phyloP scores from a whole-genome alignment of 2,329 filamentous ascomycete genomes.

The Fusarium goolgardi region DNA sequence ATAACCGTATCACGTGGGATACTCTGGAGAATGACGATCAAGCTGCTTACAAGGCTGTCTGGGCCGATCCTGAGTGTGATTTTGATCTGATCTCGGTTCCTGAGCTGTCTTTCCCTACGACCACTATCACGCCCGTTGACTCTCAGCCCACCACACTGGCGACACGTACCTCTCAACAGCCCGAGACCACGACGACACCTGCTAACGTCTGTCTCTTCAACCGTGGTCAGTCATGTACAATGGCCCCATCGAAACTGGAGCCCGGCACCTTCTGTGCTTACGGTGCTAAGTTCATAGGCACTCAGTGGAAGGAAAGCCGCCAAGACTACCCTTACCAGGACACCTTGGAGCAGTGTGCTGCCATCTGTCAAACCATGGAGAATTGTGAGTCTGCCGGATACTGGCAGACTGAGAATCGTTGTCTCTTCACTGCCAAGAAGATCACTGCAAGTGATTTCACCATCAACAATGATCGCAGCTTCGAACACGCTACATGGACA shows the following conservation, averaged over 20 bases:
- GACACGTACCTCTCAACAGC: not conserved
- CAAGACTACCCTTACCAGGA: not conserved
- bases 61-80: not conserved
- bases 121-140: not conserved
- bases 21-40: not conserved
- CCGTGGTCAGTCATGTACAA: not conserved
- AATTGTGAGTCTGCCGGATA: not conserved
- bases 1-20: not conserved
- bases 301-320: not conserved
- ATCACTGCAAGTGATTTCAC: not conserved
- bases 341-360: not conserved
- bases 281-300: not conserved
- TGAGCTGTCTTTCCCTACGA: not conserved
- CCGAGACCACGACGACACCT: not conserved
- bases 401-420: not conserved
- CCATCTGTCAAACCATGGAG: not conserved
- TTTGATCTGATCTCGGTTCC: not conserved
- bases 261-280: not conserved
- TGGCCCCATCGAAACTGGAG: not conserved
- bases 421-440: not conserved
- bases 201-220: not conserved
- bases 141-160: not conserved
- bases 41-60: not conserved
- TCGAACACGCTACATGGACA: constrained; percentile 4
- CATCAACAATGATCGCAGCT: not conserved